A percentile compares a stretch with the other conserved stretches of the same genome.
Evolutionary conservation across 352 stramenopile genomes (phyloP).

Genomic region (Globisporangium cederbergense): DNA sequence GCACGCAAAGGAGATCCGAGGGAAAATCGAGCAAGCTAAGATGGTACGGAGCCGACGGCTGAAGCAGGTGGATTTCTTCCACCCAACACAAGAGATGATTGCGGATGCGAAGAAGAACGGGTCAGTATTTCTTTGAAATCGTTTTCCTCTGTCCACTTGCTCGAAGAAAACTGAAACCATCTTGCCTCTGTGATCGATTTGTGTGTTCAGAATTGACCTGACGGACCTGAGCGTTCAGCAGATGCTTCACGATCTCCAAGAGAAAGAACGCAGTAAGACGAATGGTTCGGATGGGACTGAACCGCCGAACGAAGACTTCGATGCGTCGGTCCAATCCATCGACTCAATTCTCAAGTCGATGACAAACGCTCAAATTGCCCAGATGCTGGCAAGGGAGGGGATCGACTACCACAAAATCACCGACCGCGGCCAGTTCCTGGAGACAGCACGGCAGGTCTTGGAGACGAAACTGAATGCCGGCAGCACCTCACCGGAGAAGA

Average conservation of each 20-base stretch:
- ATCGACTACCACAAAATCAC: constrained; percentile 78
- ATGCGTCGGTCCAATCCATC: constrained; percentile 40
- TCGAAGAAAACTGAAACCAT: neutral
- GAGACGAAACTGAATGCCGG: constrained; percentile 42
- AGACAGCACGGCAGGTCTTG: constrained; percentile 68
- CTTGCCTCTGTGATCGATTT: neutral
- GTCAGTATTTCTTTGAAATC: constrained; percentile 21
- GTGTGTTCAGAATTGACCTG: constrained; percentile 60
- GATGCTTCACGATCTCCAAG: constrained; percentile 79
- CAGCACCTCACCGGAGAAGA: constrained; percentile 19
- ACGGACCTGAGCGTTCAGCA: constrained; percentile 68
- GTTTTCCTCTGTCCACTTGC: neutral
- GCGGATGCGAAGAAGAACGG: constrained; percentile 71
- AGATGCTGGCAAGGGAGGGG: constrained; percentile 56
- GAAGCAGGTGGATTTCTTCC: constrained; percentile 75
- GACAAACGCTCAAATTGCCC: constrained; percentile 64
- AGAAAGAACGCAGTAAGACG: constrained; percentile 49
- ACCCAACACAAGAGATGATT: constrained; percentile 76
- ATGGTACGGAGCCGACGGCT: constrained; percentile 34
- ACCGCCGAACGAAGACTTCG: constrained; percentile 8
- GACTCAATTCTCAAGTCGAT: constrained; percentile 74
- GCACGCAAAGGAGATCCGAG: constrained; percentile 58
- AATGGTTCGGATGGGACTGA: constrained; percentile 13
- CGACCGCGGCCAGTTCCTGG: constrained; percentile 69
- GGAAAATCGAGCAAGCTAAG: constrained; percentile 57